Percentiles rank a stretch among this genome's conserved stretches.
Conservation (phyloP, 352 stramenopile genomes). For the Phytophthora pini region DNA sequence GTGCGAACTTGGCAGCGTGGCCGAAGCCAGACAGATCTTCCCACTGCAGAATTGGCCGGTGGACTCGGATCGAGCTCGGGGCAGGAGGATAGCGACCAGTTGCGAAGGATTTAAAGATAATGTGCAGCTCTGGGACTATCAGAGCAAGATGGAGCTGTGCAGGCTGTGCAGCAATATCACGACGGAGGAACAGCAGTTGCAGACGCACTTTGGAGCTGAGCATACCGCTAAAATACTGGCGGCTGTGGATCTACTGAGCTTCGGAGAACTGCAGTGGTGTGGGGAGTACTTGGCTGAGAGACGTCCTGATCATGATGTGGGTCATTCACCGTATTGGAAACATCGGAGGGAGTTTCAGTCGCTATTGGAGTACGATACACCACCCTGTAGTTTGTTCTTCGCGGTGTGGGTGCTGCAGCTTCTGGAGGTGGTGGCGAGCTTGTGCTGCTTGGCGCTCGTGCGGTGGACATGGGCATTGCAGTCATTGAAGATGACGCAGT, state of each 20-base stretch:
- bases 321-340: conserved; percentile 47
- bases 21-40: conserved; percentile 49
- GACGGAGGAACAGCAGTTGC: conserved; percentile 30
- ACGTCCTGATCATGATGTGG: conserved; percentile 29
- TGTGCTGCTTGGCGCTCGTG: conserved; percentile 27
- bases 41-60: conserved; percentile 49
- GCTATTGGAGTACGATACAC: conserved; percentile 25
- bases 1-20: conserved; percentile 43
- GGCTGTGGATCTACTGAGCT: conserved; percentile 45
- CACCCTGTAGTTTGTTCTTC: conserved; percentile 34
- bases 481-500: conserved; percentile 8
- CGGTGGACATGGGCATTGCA: conserved; percentile 28
- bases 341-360: conserved; percentile 41
- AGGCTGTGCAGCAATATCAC: conserved; percentile 45
- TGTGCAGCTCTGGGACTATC: conserved; percentile 56
- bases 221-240: conserved; percentile 35
- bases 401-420: conserved; percentile 31
- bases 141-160: conserved; percentile 61
- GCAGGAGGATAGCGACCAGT: conserved; percentile 33
- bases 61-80: conserved; percentile 39
- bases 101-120: conserved; percentile 51
- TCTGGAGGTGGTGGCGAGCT: conserved; percentile 32
- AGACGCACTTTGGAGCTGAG: conserved; percentile 13
- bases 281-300: conserved; percentile 41
- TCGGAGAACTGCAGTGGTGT: conserved; percentile 59